A percentile compares a stretch with the other conserved stretches of the same genome.
These are phyloP conservation scores for Thalassia testudinum DNA, from an alignment of 116 monocot genomes.

Conservation along the genomic window DNA sequence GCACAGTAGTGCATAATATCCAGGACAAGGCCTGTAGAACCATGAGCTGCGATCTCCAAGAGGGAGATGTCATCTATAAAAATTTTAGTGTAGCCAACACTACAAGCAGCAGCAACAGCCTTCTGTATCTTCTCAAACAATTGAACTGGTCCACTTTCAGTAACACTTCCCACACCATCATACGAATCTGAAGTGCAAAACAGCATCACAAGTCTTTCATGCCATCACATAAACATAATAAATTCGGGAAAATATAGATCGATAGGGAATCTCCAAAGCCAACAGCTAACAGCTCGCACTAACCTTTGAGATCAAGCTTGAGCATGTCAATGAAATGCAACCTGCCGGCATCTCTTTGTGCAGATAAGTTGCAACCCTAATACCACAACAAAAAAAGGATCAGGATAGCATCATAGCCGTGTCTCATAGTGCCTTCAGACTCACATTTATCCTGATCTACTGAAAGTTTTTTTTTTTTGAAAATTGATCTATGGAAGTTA, in stretches of 20 bases:
- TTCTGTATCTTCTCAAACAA: slow-evolving; percentile 44
- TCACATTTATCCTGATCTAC: no score
- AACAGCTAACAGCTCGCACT: background rate
- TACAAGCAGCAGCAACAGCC: slow-evolving; percentile 1
- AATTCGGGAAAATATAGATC: background rate
- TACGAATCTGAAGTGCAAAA: background rate
- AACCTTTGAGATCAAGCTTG: slow-evolving; percentile 33
- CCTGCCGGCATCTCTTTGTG: slow-evolving; percentile 44
- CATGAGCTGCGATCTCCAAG: slow-evolving; percentile 61
- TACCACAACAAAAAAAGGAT: background rate
- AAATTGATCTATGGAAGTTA: no score
- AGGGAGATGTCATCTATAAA: slow-evolving; percentile 76
- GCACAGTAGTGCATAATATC: slow-evolving; percentile 73
- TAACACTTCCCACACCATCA: slow-evolving; percentile 4
- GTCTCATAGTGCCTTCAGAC: background rate
- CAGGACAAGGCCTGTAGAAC: slow-evolving; percentile 47
- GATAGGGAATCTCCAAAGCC: background rate
- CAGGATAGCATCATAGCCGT: no score
- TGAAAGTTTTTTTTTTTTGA: no score
- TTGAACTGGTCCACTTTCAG: slow-evolving; percentile 22
- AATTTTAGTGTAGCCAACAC: background rate
- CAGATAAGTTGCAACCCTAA: slow-evolving; percentile 79
- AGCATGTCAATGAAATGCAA: slow-evolving; percentile 65
- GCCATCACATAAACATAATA: background rate
- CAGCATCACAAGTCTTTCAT: background rate